Evolutionary conservation across 257 asterid genomes (phyloP).

Genomic region (Solanum dulcamara): DNA sequence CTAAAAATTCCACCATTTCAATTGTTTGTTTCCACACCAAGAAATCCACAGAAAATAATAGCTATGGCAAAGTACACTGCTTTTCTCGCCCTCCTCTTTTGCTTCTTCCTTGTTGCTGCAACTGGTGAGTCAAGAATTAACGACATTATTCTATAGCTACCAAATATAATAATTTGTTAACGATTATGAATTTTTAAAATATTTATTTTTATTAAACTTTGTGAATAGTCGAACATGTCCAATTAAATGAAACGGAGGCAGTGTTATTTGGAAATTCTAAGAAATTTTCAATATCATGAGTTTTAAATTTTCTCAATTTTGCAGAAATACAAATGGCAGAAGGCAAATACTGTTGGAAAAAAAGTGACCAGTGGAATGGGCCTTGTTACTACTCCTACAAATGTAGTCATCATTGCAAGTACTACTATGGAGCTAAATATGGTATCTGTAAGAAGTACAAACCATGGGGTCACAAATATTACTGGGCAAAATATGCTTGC

Average conservation of each 20-base stretch:
- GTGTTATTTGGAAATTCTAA: neutral
- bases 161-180: neutral
- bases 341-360: neutral
- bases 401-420: neutral
- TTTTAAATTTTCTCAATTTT: neutral
- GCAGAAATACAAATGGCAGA: neutral
- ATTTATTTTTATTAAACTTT: neutral
- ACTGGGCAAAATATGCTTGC: no score
- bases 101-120: neutral
- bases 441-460: neutral
- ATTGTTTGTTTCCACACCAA: neutral
- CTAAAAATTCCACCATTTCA: neutral
- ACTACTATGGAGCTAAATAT: neutral
- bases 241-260: neutral
- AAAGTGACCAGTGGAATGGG: neutral
- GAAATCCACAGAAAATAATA: neutral
- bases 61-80: neutral
- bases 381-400: neutral
- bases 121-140: neutral
- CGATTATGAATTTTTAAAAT: neutral
- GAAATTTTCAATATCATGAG: neutral
- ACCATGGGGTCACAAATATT: neutral
- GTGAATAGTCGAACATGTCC: neutral
- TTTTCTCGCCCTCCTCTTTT: neutral
- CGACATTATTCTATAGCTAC: neutral